Evolutionary conservation across 2,329 filamentous ascomycete genomes (phyloP), one percentile per base, ranked within the genome.

Genomic region (Hortaea werneckii): DNA sequence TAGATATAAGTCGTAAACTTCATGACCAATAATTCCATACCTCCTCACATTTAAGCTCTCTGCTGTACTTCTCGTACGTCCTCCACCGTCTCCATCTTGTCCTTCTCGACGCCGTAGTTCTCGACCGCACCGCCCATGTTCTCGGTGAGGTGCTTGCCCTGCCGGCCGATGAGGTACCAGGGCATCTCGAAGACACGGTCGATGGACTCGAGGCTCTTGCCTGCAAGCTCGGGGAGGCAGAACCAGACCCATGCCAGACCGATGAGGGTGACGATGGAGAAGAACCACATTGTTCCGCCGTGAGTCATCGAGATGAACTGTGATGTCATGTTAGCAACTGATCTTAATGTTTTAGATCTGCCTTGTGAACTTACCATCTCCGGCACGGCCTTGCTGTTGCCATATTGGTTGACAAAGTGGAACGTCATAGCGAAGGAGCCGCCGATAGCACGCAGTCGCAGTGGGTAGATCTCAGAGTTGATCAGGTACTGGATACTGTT

Each of bases 271-370:
- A 88, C 73, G 2, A 73, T 77, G 0, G 76, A 73, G 63, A 88
- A 89, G 67, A 82, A 85, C 76, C 83, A 82, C 69, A 89, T 89
- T 0, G 85, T 88, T 0, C 85, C 85, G 48, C 74, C 77, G 27
- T 68, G 69, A 0, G 67, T 70, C 60, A 78, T 70, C 2, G 43
- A 37, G 63, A 88, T 70, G 39, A 89, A 76, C 32, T 35, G n/a
- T 9, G n/a, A n/a, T 9, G 32, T 2, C 2, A 35, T 9, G 32
- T 35, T n/a, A 35, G 32, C 32, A 35, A 35, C n/a, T n/a, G 32
- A 35, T 35, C 32, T 35, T 4, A 2, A 35, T 9, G n/a, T 35
- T 35, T 35, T 35, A 35, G 9, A 35, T 35, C 2, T 4, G 32
- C 32, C n/a, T 35, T 35, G 32, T 9, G n/a, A 35, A 35, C 32